Evolutionary conservation across 2,329 filamentous ascomycete genomes (phyloP).

Genomic region (Nigrospora sphaerica): DNA sequence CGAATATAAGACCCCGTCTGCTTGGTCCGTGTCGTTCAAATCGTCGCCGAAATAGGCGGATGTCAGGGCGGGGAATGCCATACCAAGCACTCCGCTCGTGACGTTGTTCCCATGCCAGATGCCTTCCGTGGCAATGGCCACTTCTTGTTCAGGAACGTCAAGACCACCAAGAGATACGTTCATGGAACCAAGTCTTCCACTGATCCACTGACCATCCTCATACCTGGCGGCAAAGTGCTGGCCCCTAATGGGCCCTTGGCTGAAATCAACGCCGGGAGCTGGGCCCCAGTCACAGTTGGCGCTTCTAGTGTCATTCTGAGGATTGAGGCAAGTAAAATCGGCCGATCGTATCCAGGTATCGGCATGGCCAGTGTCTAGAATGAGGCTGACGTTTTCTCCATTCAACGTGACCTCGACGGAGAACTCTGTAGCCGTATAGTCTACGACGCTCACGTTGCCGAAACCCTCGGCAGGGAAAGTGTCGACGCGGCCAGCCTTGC

Average conservation of each 20-base stretch:
- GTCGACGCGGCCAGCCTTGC: no score
- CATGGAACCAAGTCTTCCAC: slow-evolving; percentile 38
- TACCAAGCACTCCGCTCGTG: slow-evolving; percentile 42
- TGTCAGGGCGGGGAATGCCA: slow-evolving; percentile 43
- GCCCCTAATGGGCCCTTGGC: slow-evolving; percentile 27
- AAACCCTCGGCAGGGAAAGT: slow-evolving; percentile 6
- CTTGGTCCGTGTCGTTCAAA: slow-evolving; percentile 26
- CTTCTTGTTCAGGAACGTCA: slow-evolving; percentile 35
- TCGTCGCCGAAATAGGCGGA: slow-evolving; percentile 36
- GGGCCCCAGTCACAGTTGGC: slow-evolving; percentile 33
- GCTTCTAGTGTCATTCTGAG: slow-evolving; percentile 9
- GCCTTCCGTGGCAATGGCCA: slow-evolving; percentile 40
- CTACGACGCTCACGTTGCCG: slow-evolving; percentile 24
- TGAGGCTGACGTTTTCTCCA: slow-evolving; percentile 18
- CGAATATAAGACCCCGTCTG: slow-evolving; percentile 33
- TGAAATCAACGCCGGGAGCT: slow-evolving; percentile 30
- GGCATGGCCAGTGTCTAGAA: slow-evolving; percentile 44
- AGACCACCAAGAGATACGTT: slow-evolving; percentile 39
- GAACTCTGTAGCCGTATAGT: slow-evolving; percentile 23
- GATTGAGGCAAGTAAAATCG: slow-evolving; percentile 34
- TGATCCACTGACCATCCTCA: slow-evolving; percentile 39
- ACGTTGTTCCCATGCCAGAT: slow-evolving; percentile 45
- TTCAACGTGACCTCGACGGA: slow-evolving; percentile 18
- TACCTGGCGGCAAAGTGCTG: slow-evolving; percentile 40
- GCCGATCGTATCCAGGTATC: slow-evolving; percentile 41